Evolutionary conservation across 108 stramenopile species (phyloP), one percentile per base, ranked within the genome.

Genomic region (Aurantiochytrium sp.): DNA sequence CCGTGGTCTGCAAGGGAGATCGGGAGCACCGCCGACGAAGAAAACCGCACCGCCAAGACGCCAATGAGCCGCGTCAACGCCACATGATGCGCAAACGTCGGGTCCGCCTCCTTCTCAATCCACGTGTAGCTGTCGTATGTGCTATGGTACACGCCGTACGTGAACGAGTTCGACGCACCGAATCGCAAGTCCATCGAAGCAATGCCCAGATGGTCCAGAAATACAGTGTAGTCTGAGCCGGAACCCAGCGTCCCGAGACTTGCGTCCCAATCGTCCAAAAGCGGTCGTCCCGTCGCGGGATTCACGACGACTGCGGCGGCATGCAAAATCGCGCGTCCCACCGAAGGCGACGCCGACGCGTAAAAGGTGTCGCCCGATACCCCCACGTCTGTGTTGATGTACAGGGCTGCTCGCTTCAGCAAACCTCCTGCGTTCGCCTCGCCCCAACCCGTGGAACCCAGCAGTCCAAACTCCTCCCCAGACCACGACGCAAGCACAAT

Each of bases 361-460:
- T 89, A 43, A 29, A 95, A 76, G 28, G 57, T 42, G 53, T 88
- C 76, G 4, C 94, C 95, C 8, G 92, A 92, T 3, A 95, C 95
- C 23, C 91, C 94, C 16, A 91, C 92, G 49, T 95, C 95, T 3
- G 93, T 92, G 91, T 95, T 95, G 16, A 95, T 83, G 89, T 95
- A 95, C 10, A 91, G 92, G 2, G 88, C 60, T 5, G 94, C 93
- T 4, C 91, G 89, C 59, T 72, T 59, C 14, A 94, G n/a, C 29
- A 92, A 4, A 0, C 55, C 89, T 59, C 91, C 87, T 0, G 89
- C 71, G 58, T 94, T 88, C 47, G 91, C 72, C 87, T 95, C 95
- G 16, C 92, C 94, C 93, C 93, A 95, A 16, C 93, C 95, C n/a
- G 95, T 95, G n/a, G 92, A 93, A 1, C 95, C 95, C 10, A 95